A percentile compares a stretch with the other conserved stretches of the same genome.
Conservation (phyloP, 495 filamentous ascomycete species). For the Durotheca rogersii region DNA sequence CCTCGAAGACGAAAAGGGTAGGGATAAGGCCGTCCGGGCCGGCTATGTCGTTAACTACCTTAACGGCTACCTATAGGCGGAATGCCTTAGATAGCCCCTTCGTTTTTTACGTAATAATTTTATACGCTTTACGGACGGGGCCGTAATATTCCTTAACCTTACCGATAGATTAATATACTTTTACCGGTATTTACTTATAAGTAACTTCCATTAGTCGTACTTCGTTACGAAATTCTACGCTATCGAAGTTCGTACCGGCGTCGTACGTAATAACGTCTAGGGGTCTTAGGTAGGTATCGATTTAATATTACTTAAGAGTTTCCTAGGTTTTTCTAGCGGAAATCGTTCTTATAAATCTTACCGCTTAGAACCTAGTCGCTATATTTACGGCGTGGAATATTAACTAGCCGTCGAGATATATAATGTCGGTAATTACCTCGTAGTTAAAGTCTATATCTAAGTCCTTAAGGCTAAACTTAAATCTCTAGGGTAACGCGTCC, state of each 20-base stretch:
- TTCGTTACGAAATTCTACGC: conserved; percentile 24
- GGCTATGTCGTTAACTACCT: conserved; percentile 29
- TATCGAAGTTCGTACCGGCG: conserved; percentile 32
- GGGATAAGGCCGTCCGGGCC: too few species aligned
- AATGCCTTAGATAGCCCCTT: conserved; percentile 1
- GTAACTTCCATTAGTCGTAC: conserved; percentile 4
- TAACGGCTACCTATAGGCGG: conserved; percentile 29
- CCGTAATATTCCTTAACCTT: conserved; percentile 28
- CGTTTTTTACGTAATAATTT: conserved; percentile 24
- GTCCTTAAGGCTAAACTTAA: conserved; percentile 15
- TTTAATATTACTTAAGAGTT: conserved; percentile 24
- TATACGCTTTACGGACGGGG: conserved; percentile 24
- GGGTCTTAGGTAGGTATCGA: conserved; percentile 33
- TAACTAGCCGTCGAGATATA: conserved; percentile 15
- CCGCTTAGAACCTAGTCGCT: conserved; percentile 26
- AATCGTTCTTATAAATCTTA: conserved; percentile 14
- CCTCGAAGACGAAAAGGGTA: too few species aligned
- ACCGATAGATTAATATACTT: conserved; percentile 29
- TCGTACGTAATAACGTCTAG: conserved; percentile 25
- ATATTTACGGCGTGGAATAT: conserved; percentile 13
- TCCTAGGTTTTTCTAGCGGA: conserved; percentile 25
- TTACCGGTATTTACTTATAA: conserved; percentile 18
- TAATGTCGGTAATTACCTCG: conserved; percentile 18
- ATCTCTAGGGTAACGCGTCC: too few species aligned
- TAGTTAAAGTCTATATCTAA: conserved; percentile 24